phyloP scores from a whole-genome alignment of 306 rosid species.

The Cucurbita ficifolia region DNA sequence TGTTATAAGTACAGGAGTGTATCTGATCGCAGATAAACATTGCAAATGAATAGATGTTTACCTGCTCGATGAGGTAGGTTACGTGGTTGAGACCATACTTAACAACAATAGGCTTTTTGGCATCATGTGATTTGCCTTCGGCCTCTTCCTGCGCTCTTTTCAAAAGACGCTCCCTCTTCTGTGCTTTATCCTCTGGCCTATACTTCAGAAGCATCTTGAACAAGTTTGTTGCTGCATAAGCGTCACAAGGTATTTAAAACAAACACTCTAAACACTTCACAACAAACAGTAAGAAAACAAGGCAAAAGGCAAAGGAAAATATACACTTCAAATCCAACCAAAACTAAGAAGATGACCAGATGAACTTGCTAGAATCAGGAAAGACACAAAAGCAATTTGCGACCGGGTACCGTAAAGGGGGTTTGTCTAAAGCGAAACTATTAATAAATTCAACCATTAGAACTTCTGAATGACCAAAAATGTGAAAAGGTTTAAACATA shows the following conservation, averaged over 20 bases:
- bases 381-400: not conserved
- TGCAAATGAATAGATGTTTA: not conserved
- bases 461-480: not conserved
- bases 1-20: not conserved
- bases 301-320: not conserved
- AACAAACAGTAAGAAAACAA: not conserved
- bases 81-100: conserved; percentile 78
- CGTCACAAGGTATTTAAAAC: not conserved
- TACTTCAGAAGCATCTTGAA: conserved; percentile 70
- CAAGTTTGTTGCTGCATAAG: conserved; percentile 41
- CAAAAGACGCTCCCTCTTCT: conserved; percentile 54
- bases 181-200: conserved; percentile 64
- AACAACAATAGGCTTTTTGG: conserved; percentile 55
- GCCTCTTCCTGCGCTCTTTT: conserved; percentile 65
- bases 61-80: conserved; percentile 74
- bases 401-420: not conserved
- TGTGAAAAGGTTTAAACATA: not conserved
- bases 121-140: conserved; percentile 45
- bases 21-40: not conserved
- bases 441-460: not conserved
- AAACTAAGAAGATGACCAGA: not conserved
- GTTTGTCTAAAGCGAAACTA: not conserved
- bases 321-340: too few relatives aligned
- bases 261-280: not conserved
- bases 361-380: not conserved